Evolutionary conservation across 257 asterid genomes (phyloP).

Genomic region (Buddleja alternifolia): DNA sequence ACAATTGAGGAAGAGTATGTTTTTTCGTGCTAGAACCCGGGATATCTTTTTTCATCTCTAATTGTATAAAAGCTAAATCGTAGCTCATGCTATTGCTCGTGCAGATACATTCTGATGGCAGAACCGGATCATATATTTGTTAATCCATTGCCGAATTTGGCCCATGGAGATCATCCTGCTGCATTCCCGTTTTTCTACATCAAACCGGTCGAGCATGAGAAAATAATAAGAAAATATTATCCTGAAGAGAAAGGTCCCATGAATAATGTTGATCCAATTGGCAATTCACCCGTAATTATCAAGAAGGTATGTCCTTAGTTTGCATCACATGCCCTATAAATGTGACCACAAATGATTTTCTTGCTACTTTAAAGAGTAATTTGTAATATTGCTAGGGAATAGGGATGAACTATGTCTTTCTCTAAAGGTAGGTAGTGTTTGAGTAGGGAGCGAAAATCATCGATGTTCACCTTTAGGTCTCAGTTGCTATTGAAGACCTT

Average conservation of each 20-base stretch:
- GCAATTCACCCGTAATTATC: constrained; percentile 75
- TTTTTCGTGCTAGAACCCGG: constrained; percentile 25
- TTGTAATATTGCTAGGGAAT: too few relatives aligned
- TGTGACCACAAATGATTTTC: constrained; percentile 21
- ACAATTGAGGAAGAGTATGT: constrained; percentile 69
- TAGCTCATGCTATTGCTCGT: constrained; percentile 38
- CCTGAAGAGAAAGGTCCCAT: constrained; percentile 71
- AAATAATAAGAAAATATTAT: constrained; percentile 56
- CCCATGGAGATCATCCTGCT: constrained; percentile 61
- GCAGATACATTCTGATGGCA: constrained; percentile 80
- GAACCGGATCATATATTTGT: constrained; percentile 73
- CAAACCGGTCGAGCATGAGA: constrained; percentile 53
- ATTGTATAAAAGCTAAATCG: constrained; percentile 28
- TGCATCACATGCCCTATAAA: not conserved
- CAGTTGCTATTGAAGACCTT: too few relatives aligned
- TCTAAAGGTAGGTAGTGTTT: too few relatives aligned
- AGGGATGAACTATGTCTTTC: too few relatives aligned
- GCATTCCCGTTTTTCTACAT: constrained; percentile 76
- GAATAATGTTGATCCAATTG: constrained; percentile 68
- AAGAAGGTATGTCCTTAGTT: constrained; percentile 53
- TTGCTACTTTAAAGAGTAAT: constrained; percentile 25
- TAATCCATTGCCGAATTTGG: constrained; percentile 72
- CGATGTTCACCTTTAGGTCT: too few relatives aligned
- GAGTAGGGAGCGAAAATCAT: too few relatives aligned
- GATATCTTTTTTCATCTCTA: constrained; percentile 6